A percentile compares a stretch with the other conserved stretches of the same genome.
Conservation (phyloP, 371 early-diverging fungal genomes). For the Mucor racemosus region DNA sequence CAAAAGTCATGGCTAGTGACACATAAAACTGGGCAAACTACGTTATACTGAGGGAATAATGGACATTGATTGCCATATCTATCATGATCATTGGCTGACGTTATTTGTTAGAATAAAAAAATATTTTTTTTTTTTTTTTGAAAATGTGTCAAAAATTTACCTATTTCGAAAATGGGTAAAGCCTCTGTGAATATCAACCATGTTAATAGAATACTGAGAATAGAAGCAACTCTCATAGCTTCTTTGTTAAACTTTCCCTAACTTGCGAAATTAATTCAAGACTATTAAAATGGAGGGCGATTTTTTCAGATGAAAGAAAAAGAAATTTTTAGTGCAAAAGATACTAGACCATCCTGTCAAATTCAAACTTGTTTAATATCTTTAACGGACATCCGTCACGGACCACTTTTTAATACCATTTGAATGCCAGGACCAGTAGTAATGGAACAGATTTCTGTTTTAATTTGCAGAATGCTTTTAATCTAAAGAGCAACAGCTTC, state of each 20-base stretch:
- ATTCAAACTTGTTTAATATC: neutral
- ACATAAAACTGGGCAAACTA: slow-evolving; percentile 58
- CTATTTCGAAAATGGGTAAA: slow-evolving; percentile 36
- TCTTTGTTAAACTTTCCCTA: neutral
- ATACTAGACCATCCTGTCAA: neutral
- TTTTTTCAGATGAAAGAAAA: neutral
- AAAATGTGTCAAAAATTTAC: slow-evolving; percentile 13
- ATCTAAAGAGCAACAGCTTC: too few species aligned
- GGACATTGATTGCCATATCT: slow-evolving; percentile 56
- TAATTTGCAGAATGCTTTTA: too few species aligned
- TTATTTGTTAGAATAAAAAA: neutral
- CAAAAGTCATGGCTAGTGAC: slow-evolving; percentile 46
- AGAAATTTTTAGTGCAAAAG: neutral
- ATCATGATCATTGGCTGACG: slow-evolving; percentile 56
- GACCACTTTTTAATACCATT: neutral
- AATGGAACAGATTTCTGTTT: neutral
- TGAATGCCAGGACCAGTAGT: neutral
- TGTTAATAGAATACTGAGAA: slow-evolving; percentile 24
- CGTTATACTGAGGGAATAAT: slow-evolving; percentile 38
- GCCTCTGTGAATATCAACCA: slow-evolving; percentile 20
- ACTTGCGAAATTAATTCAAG: too few species aligned
- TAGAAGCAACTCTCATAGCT: slow-evolving; percentile 1
- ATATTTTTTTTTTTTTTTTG: too few species aligned
- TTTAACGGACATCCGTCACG: neutral
- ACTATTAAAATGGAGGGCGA: too few species aligned